Evolutionary conservation across 1,284 basidiomycete genomes (phyloP).

Genomic region (Pterulicium gracile): DNA sequence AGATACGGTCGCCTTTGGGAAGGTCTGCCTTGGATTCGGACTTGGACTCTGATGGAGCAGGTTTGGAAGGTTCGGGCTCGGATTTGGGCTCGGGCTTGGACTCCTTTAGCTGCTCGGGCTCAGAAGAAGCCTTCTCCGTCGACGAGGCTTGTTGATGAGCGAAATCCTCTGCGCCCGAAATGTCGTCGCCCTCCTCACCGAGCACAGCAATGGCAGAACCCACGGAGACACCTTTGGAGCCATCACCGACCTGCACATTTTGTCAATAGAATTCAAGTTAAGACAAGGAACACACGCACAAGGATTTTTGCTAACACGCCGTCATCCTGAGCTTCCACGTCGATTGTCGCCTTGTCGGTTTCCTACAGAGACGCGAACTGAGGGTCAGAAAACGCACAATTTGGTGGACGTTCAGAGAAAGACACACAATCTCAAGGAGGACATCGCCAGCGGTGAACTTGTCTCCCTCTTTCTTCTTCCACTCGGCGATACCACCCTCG

Average conservation of each 20-base stretch:
- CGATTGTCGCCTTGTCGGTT: conserved; percentile 99
- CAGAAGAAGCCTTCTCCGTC: conserved; percentile 15
- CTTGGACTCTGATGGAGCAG: conserved; percentile 21
- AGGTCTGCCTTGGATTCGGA: conserved; percentile 40
- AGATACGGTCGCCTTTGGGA: conserved; percentile 71
- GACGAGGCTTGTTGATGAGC: conserved; percentile 49
- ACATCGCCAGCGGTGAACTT: conserved; percentile 86
- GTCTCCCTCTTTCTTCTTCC: conserved; percentile 98
- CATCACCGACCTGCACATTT: conserved; percentile 55
- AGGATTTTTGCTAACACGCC: conserved; percentile 91
- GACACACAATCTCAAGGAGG: conserved; percentile 81
- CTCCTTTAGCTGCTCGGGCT: conserved; percentile 23
- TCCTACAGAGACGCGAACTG: conserved; percentile 43
- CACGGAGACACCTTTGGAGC: conserved; percentile 80
- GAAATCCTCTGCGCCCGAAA: conserved; percentile 72
- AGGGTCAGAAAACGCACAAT: conserved; percentile 8
- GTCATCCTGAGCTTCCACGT: conserved; percentile 97
- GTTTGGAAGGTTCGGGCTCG: conserved; percentile 26
- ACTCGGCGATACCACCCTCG: conserved; percentile 93
- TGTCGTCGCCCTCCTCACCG: conserved; percentile 90
- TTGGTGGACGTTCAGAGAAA: neutral
- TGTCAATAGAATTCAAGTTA: conserved; percentile 5
- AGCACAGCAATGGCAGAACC: conserved; percentile 85
- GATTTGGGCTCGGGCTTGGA: conserved; percentile 21
- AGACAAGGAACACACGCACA: conserved; percentile 20